phyloP scores from a whole-genome alignment of 2,329 filamentous ascomycete species.

The Ceratocystis albifundus region DNA sequence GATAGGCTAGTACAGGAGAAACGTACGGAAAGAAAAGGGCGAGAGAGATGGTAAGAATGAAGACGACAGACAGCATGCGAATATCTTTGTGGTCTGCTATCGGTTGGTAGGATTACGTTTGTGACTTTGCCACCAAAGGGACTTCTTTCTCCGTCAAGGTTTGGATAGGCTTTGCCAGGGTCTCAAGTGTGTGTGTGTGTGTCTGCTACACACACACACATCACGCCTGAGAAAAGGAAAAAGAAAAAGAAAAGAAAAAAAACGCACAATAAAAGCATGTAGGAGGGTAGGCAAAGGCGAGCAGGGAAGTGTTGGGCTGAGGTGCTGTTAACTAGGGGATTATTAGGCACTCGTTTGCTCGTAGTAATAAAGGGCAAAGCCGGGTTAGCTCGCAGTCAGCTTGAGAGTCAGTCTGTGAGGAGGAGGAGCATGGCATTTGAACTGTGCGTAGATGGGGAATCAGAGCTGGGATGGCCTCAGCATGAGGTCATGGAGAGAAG shows the following conservation, averaged over 20 bases:
- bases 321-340: neutral
- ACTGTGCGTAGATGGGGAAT: neutral
- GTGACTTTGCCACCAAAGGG: neutral
- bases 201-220: neutral
- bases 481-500: neutral
- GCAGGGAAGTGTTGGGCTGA: neutral
- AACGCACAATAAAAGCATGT: neutral
- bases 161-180: neutral
- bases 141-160: neutral
- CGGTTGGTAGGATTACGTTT: neutral
- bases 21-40: neutral
- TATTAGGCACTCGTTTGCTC: neutral
- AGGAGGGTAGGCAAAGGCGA: neutral
- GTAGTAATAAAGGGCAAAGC: neutral
- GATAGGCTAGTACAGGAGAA: neutral
- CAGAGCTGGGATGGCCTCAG: neutral
- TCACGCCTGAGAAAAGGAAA: neutral
- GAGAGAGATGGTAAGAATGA: neutral
- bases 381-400: no score
- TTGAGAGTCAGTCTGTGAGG: no score
- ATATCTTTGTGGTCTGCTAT: neutral
- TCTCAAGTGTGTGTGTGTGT: neutral
- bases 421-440: no score
- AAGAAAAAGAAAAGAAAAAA: neutral
- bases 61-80: neutral